phyloP scores from a whole-genome alignment of 2,329 filamentous ascomycete genomes.

The Penicillium sp. region DNA sequence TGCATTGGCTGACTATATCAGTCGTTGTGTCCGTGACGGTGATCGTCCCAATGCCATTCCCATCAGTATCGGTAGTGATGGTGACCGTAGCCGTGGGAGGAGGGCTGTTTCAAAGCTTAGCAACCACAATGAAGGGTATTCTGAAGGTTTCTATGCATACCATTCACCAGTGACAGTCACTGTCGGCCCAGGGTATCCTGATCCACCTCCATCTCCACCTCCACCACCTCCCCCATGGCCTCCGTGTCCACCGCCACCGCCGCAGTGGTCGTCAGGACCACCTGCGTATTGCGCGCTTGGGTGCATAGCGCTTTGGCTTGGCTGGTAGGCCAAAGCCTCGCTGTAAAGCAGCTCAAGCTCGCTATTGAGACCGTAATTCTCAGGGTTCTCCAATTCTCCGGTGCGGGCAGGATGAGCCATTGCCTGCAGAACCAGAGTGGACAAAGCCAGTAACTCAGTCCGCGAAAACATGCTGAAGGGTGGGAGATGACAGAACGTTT shows the following conservation, averaged over 20 bases:
- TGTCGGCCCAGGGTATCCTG: conserved; percentile 1
- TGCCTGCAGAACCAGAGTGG: conserved; percentile 4
- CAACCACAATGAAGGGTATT: not conserved
- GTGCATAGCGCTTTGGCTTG: not conserved
- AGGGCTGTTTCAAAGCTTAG: not conserved
- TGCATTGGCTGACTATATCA: conserved; percentile 6
- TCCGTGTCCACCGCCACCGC: conserved; percentile 1
- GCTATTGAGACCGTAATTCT: not conserved
- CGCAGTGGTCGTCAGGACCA: not conserved
- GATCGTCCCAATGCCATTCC: conserved; percentile 2
- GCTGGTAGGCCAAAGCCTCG: not conserved
- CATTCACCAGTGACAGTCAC: conserved; percentile 8
- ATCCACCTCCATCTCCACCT: conserved; percentile 2
- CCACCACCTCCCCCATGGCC: not conserved
- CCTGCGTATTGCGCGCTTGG: not conserved
- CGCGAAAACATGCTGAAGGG: not conserved
- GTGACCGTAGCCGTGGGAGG: conserved; percentile 8
- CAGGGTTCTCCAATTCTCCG: not conserved
- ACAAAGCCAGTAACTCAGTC: conserved; percentile 6
- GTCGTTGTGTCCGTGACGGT: conserved; percentile 7
- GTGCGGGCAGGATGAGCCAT: conserved; percentile 5
- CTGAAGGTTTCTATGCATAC: not conserved
- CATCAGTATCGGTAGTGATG: conserved; percentile 5
- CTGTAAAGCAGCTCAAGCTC: not conserved
- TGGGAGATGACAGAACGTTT: no score